Conservation (phyloP, 768 basidiomycete genomes). For the Dioszegia aurantiaca region DNA sequence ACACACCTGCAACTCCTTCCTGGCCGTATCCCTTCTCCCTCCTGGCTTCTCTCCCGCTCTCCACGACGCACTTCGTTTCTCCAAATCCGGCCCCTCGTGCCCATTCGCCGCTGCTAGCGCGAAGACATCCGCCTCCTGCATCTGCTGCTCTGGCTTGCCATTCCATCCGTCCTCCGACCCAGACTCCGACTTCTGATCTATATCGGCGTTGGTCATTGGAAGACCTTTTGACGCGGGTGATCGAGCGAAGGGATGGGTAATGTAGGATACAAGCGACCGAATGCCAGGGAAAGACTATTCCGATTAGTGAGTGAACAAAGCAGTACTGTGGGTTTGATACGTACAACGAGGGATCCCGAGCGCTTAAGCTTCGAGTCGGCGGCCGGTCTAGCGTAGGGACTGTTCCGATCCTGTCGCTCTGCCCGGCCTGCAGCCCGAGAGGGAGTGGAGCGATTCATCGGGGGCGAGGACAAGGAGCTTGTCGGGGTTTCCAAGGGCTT, state of each 20-base stretch:
- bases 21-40: constrained; percentile 27
- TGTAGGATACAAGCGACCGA: constrained; percentile 31
- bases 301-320: background rate
- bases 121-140: constrained; percentile 33
- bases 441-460: constrained; percentile 40
- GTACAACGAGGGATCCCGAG: constrained; percentile 5
- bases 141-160: constrained; percentile 23
- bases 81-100: constrained; percentile 18
- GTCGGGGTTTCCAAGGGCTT: too few relatives aligned
- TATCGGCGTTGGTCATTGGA: constrained; percentile 21
- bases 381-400: constrained; percentile 37
- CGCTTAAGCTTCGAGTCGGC: constrained; percentile 11
- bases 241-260: constrained; percentile 30
- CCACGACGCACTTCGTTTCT: constrained; percentile 24
- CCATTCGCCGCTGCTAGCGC: constrained; percentile 29
- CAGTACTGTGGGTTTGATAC: too few relatives aligned
- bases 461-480: too few relatives aligned
- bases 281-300: constrained; percentile 30
- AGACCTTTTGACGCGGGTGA: constrained; percentile 18
- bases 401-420: constrained; percentile 24
- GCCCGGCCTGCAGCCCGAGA: constrained; percentile 18
- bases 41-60: constrained; percentile 29
- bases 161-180: constrained; percentile 45
- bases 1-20: constrained; percentile 26
- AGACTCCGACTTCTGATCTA: constrained; percentile 33